Percentiles rank a stretch among this genome's conserved stretches.
Conservation (phyloP, 805 yeast genomes). For the Zygosaccharomyces siamensis region DNA sequence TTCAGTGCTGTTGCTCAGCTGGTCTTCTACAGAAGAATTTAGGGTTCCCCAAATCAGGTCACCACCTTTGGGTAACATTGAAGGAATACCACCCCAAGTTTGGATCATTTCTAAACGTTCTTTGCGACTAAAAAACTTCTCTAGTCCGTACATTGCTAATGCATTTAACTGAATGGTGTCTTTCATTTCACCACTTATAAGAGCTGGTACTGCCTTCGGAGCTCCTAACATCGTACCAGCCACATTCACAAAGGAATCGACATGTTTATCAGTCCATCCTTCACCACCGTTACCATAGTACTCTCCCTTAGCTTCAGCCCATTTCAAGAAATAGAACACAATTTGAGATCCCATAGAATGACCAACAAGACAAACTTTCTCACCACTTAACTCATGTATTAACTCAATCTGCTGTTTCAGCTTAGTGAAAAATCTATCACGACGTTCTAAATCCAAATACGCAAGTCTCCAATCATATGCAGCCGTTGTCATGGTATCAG, state of each 20-base stretch:
- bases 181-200: slow-evolving; percentile 96
- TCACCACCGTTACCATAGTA: slow-evolving; percentile 88
- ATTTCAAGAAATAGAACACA: slow-evolving; percentile 80
- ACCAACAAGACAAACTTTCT: slow-evolving; percentile 71
- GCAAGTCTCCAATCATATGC: slow-evolving; percentile 96
- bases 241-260: slow-evolving; percentile 78
- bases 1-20: slow-evolving; percentile 24
- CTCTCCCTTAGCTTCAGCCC: slow-evolving; percentile 90
- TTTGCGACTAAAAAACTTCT: slow-evolving; percentile 82
- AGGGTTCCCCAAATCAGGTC: slow-evolving; percentile 80
- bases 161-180: slow-evolving; percentile 94
- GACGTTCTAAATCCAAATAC: slow-evolving; percentile 76
- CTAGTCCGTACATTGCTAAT: slow-evolving; percentile 88
- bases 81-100: slow-evolving; percentile 86
- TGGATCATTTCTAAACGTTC: slow-evolving; percentile 84
- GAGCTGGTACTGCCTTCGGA: slow-evolving; percentile 87
- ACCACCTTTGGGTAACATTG: slow-evolving; percentile 97
- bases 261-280: slow-evolving; percentile 78
- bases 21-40: slow-evolving; percentile 68
- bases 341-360: slow-evolving; percentile 98
- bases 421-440: slow-evolving; percentile 82
- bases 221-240: slow-evolving; percentile 91
- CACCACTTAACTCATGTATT: slow-evolving; percentile 46
- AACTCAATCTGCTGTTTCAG: slow-evolving; percentile 71
- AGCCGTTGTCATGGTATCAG: slow-evolving; percentile 85